Conservation (phyloP, 352 stramenopile genomes). For the Albugo candida region DNA sequence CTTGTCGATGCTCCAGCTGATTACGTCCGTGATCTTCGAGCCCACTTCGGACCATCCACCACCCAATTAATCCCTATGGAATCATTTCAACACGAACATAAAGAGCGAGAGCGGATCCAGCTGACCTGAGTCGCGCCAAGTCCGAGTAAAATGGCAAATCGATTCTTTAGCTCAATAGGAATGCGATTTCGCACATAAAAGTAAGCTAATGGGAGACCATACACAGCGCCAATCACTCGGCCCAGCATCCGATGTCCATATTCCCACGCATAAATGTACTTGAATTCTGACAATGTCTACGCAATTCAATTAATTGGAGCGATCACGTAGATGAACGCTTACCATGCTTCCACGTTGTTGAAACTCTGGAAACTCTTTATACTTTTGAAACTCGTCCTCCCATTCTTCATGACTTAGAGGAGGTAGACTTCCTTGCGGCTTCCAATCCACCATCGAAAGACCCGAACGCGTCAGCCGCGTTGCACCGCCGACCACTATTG, state of each 20-base stretch:
- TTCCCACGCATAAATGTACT: conserved; percentile 94
- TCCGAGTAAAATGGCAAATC: conserved; percentile 37
- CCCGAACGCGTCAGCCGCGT: conserved; percentile 95
- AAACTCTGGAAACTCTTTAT: conserved; percentile 97
- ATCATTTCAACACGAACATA: conserved; percentile 20
- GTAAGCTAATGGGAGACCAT: conserved; percentile 83
- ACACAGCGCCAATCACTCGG: conserved; percentile 85
- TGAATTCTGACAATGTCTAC: conserved; percentile 95
- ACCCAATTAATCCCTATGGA: conserved; percentile 68
- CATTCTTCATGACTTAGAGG: conserved; percentile 87
- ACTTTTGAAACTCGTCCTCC: conserved; percentile 92
- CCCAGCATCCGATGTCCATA: conserved; percentile 97
- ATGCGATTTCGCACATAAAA: conserved; percentile 78
- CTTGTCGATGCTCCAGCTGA: conserved; percentile 60
- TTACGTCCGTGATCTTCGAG: conserved; percentile 84
- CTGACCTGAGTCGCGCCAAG: conserved; percentile 45
- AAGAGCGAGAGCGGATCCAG: neutral
- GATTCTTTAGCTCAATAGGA: conserved; percentile 43
- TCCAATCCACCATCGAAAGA: conserved; percentile 96
- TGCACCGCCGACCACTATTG: conserved; percentile 94
- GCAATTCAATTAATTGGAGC: neutral
- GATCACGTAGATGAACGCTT: conserved; percentile 1
- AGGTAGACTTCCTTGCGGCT: conserved; percentile 83
- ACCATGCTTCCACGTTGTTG: conserved; percentile 87
- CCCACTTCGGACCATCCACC: conserved; percentile 99